phyloP scores from a whole-genome alignment of 2,329 filamentous ascomycete species.

The Sclerotinia subarctica region DNA sequence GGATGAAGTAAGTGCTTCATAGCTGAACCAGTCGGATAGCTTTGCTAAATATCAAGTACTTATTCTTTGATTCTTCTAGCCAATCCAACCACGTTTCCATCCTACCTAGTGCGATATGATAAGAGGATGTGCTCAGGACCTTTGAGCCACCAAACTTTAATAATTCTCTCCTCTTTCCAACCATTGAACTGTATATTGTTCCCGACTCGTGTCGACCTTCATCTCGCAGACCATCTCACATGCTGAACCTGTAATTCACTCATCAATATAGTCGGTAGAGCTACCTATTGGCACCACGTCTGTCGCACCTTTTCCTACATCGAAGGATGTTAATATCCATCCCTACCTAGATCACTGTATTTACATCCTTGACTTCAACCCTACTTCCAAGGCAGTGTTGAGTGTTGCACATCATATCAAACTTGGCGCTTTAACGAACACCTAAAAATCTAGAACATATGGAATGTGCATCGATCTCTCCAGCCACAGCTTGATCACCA shows the following conservation, averaged over 20 bases:
- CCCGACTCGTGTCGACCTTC: neutral
- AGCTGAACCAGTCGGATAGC: neutral
- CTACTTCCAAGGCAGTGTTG: neutral
- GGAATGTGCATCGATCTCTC: neutral
- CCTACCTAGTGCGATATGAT: too few relatives aligned
- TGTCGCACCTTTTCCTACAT: neutral
- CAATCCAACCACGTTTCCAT: neutral
- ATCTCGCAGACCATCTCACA: too few relatives aligned
- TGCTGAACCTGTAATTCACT: neutral
- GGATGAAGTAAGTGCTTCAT: too few relatives aligned
- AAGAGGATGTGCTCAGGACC: neutral
- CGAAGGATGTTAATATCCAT: too few relatives aligned
- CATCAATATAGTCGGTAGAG: neutral
- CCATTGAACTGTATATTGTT: neutral
- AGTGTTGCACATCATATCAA: neutral
- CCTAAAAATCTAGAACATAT: neutral
- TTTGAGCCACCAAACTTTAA: neutral
- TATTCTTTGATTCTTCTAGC: neutral
- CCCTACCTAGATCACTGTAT: too few relatives aligned
- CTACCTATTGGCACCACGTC: slow-evolving; percentile 1
- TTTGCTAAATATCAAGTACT: neutral
- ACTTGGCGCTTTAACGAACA: neutral
- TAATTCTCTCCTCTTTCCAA: neutral
- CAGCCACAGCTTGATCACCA: slow-evolving; percentile 15
- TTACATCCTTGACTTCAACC: neutral